Conservation (phyloP, 176 grass and related monocot genomes). For the Alloteropsis semialata region DNA sequence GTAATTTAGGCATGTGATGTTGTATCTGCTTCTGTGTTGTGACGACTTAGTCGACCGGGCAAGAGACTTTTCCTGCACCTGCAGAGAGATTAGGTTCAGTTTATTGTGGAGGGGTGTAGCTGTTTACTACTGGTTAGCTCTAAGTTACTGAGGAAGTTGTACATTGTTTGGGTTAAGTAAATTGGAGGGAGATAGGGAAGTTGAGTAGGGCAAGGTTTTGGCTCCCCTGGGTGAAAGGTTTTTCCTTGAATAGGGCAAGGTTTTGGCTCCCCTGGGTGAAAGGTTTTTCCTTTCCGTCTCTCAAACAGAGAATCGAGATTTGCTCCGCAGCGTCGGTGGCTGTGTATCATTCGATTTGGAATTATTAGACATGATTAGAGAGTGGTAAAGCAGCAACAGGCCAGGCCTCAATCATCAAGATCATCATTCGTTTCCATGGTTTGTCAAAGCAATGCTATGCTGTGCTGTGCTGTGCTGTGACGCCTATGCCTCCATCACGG, state of each 20-base stretch:
- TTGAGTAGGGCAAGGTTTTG: neutral
- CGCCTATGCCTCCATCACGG: neutral
- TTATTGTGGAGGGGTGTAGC: neutral
- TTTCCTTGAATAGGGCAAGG: neutral
- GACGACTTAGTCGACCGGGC: neutral
- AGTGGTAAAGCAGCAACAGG: neutral
- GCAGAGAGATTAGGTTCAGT: neutral
- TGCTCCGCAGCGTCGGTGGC: neutral
- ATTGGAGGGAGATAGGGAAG: neutral
- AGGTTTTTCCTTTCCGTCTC: neutral
- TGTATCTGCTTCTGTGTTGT: constrained; percentile 27
- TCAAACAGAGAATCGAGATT: neutral
- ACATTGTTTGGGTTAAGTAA: neutral
- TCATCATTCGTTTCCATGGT: neutral
- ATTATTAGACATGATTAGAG: neutral
- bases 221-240: neutral
- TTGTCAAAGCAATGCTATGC: neutral
- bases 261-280: constrained; percentile 7
- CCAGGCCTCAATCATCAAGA: neutral
- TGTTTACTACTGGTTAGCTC: neutral
- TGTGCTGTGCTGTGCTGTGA: neutral
- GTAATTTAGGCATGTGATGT: neutral
- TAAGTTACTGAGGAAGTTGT: neutral
- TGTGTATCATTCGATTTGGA: constrained; percentile 7
- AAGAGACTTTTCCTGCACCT: neutral